These are phyloP conservation scores for Fomitopsis palustris DNA, from an alignment of 1,284 basidiomycete species.

Conservation along the genomic window DNA sequence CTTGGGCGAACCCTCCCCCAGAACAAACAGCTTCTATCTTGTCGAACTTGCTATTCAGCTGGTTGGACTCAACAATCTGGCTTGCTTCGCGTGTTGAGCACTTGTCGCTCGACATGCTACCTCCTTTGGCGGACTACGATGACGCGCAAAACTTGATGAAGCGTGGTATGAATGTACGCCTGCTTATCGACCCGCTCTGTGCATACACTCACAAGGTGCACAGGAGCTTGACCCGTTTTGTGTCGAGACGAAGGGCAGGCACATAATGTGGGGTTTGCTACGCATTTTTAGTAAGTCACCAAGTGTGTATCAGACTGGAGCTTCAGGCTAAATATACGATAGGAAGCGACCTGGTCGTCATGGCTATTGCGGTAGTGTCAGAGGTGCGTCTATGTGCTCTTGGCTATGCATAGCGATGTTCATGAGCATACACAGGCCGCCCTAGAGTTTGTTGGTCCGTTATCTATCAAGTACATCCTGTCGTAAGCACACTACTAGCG, in stretches of 20 bases:
- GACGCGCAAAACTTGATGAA: constrained; percentile 36
- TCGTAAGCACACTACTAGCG: background rate
- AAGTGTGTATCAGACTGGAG: too few species aligned
- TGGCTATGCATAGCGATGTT: constrained; percentile 18
- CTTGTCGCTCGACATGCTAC: constrained; percentile 32
- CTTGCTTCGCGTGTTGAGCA: constrained; percentile 26
- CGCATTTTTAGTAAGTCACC: constrained; percentile 14
- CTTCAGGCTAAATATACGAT: too few species aligned
- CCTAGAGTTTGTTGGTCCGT: too few species aligned
- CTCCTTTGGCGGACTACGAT: constrained; percentile 47
- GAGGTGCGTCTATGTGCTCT: background rate
- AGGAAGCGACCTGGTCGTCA: too few species aligned
- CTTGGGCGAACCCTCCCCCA: constrained; percentile 20
- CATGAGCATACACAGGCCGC: too few species aligned
- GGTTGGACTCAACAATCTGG: constrained; percentile 30
- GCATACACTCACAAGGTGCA: background rate
- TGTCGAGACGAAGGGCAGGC: constrained; percentile 14
- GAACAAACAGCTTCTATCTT: constrained; percentile 35
- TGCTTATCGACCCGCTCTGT: background rate
- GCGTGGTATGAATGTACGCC: constrained; percentile 27
- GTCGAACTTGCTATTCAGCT: constrained; percentile 28
- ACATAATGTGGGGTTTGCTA: constrained; percentile 27
- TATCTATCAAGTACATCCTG: constrained; percentile 22
- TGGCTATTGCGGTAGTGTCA: too few species aligned
- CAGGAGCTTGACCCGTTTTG: constrained; percentile 30